Percentiles rank a stretch among this genome's conserved stretches.
Conservation (phyloP, 1,284 basidiomycete genomes). For the Melampsora abietis-canadensis region DNA sequence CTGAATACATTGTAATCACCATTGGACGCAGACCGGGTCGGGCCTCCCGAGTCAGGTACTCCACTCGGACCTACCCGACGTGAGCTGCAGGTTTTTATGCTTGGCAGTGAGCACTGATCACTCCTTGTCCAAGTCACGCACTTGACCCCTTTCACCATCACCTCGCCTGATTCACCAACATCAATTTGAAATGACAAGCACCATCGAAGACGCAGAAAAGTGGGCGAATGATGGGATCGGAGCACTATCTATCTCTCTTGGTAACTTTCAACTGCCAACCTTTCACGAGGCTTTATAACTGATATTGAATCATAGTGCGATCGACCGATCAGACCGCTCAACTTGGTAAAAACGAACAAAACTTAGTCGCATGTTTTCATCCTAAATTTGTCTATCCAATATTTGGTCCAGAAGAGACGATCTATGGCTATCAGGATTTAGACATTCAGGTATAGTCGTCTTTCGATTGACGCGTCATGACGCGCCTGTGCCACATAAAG, state of each 20-base stretch:
- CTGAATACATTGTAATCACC: too few relatives aligned
- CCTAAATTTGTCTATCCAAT: conserved; percentile 58
- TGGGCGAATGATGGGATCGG: conserved; percentile 43
- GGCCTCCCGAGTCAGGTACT: too few relatives aligned
- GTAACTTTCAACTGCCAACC: background rate
- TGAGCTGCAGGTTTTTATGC: too few relatives aligned
- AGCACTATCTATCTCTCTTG: conserved; percentile 32
- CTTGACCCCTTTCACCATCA: too few relatives aligned
- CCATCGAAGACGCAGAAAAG: conserved; percentile 17
- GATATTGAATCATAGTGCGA: conserved; percentile 14
- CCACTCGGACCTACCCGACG: too few relatives aligned
- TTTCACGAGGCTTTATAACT: background rate
- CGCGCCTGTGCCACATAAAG: too few relatives aligned
- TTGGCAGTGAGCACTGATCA: too few relatives aligned
- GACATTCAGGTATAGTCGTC: conserved; percentile 67
- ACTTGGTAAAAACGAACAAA: conserved; percentile 32
- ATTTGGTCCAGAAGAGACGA: conserved; percentile 91
- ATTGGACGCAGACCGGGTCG: too few relatives aligned
- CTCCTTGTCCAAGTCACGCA: too few relatives aligned
- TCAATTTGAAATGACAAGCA: conserved; percentile 10
- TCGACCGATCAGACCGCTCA: conserved; percentile 7
- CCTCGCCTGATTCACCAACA: too few relatives aligned
- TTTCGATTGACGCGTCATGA: background rate
- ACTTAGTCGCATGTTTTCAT: conserved; percentile 46
- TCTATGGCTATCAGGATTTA: conserved; percentile 86